Evolutionary conservation across 768 basidiomycete species (phyloP).

Genomic region (Lyophyllum decastes): DNA sequence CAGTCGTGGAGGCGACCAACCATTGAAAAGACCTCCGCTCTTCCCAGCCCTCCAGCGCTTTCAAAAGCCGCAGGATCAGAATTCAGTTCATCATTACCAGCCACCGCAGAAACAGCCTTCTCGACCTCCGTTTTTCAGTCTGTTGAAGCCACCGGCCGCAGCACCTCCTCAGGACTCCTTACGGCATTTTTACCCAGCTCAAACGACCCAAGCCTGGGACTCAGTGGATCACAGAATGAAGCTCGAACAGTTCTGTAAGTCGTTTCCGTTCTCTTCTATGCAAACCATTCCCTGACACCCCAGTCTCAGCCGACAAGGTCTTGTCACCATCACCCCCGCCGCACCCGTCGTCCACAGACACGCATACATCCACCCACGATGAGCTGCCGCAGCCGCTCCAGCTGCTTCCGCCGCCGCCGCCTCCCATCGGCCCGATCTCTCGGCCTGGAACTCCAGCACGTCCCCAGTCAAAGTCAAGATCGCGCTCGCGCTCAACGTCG

Average conservation of each 20-base stretch:
- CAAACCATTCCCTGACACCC: neutral
- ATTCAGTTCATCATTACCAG: neutral
- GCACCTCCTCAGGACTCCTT: neutral
- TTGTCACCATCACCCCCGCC: slow-evolving; percentile 4
- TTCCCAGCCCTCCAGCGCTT: slow-evolving; percentile 14
- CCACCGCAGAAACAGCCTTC: neutral
- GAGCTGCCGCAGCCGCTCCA: slow-evolving; percentile 2
- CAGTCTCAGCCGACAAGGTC: neutral
- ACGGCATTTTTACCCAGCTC: neutral
- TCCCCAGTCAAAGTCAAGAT: slow-evolving; percentile 6
- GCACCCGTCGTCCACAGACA: neutral
- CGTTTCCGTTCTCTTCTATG: neutral
- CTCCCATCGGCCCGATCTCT: slow-evolving; percentile 12
- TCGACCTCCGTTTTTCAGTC: neutral
- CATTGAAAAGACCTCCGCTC: neutral
- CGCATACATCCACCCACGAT: slow-evolving; percentile 8
- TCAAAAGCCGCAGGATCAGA: slow-evolving; percentile 5
- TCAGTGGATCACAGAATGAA: neutral
- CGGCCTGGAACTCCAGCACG: slow-evolving; percentile 3
- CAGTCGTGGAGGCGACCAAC: neutral
- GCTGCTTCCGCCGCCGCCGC: slow-evolving; percentile 15
- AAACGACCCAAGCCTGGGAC: neutral
- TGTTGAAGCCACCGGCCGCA: neutral
- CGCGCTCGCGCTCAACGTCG: neutral
- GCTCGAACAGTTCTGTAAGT: neutral